phyloP scores from a whole-genome alignment of 768 basidiomycete species.

The Saitozyma sp. region DNA sequence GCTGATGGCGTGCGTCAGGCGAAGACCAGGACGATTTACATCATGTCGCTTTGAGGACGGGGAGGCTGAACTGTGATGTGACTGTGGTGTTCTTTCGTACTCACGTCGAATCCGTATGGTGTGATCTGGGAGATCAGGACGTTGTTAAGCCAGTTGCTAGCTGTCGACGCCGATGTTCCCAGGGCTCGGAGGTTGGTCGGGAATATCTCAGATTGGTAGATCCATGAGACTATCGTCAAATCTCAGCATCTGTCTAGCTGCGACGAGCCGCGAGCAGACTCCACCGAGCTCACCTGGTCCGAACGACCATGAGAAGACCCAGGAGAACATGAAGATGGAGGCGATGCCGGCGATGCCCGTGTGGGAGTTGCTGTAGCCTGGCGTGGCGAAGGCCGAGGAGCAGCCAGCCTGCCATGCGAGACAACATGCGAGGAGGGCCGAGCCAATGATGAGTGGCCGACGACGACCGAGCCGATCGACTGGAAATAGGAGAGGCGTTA shows the following conservation, averaged over 20 bases:
- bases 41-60: too few species aligned
- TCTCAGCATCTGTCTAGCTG: too few species aligned
- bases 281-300: conserved; percentile 14
- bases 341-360: conserved; percentile 62
- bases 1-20: too few species aligned
- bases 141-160: conserved; percentile 61
- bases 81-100: too few species aligned
- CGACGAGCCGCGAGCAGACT: too few species aligned
- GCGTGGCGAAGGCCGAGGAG: conserved; percentile 12
- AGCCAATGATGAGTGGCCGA: conserved; percentile 64
- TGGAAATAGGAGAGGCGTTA: too few species aligned
- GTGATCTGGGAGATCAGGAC: conserved; percentile 56
- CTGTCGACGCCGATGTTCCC: conserved; percentile 65
- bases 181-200: conserved; percentile 64
- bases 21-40: too few species aligned
- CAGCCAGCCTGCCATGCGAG: conserved; percentile 28
- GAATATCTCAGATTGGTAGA: conserved; percentile 65
- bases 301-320: conserved; percentile 29
- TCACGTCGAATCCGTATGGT: conserved; percentile 59
- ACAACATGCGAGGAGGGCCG: conserved; percentile 56
- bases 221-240: conserved; percentile 58
- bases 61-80: too few species aligned
- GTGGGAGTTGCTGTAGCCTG: conserved; percentile 35
- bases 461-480: conserved; percentile 65
- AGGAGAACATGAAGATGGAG: conserved; percentile 59